phyloP scores from a whole-genome alignment of 352 stramenopile species.

The Blastocystis sp. region DNA sequence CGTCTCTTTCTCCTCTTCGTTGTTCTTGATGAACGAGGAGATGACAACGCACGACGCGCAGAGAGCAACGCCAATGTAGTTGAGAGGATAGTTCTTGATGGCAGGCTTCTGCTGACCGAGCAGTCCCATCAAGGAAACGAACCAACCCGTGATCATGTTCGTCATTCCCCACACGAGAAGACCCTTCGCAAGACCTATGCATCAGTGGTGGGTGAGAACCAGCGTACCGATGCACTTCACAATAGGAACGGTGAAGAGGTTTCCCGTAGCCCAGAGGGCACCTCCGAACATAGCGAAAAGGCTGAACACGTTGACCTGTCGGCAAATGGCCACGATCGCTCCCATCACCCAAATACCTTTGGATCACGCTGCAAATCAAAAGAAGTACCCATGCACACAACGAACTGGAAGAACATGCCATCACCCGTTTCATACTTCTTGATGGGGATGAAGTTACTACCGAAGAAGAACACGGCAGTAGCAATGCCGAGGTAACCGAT shows the following conservation, averaged over 20 bases:
- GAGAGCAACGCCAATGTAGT: conserved; percentile 74
- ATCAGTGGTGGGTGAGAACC: background rate
- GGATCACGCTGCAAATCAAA: background rate
- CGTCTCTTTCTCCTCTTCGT: conserved; percentile 61
- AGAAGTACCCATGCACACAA: conserved; percentile 72
- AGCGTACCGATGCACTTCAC: conserved; percentile 75
- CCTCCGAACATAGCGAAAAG: conserved; percentile 75
- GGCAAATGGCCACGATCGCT: conserved; percentile 65
- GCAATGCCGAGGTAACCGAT: conserved; percentile 71
- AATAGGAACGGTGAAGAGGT: conserved; percentile 75
- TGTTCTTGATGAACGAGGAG: conserved; percentile 74
- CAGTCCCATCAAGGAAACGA: conserved; percentile 71
- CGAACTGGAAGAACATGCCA: conserved; percentile 75
- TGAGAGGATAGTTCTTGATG: conserved; percentile 71
- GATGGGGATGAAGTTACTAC: conserved; percentile 75
- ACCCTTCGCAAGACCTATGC: conserved; percentile 64
- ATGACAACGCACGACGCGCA: conserved; percentile 73
- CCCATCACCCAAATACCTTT: conserved; percentile 75
- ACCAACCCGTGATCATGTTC: conserved; percentile 75
- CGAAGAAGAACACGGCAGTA: conserved; percentile 75
- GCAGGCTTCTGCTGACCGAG: conserved; percentile 67
- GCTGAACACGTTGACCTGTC: conserved; percentile 73
- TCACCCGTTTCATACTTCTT: conserved; percentile 76
- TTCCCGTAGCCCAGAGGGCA: conserved; percentile 75
- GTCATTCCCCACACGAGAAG: conserved; percentile 75